Percentiles rank a stretch among this genome's conserved stretches.
phyloP scores from a whole-genome alignment of 129 eudicot genomes.

The Flaveria linearis region DNA sequence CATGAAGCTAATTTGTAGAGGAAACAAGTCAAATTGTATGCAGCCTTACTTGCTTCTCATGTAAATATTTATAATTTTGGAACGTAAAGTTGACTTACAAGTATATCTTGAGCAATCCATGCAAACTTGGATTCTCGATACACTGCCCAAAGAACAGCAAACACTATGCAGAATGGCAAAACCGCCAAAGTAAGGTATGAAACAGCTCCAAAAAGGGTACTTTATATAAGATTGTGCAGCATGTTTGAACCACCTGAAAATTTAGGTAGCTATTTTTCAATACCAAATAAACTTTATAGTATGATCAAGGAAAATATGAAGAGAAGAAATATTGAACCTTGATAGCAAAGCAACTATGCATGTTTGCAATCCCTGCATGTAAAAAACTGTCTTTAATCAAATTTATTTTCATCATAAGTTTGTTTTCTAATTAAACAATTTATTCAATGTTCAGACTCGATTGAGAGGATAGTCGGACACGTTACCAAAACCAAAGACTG shows the following conservation, averaged over 20 bases:
- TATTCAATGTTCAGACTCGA: no score
- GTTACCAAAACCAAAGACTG: no score
- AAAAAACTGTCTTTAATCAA: no score
- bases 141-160: constrained; percentile 86
- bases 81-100: constrained; percentile 52
- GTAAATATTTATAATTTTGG: neutral
- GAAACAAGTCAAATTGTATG: neutral
- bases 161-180: constrained; percentile 72
- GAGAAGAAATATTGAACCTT: no score
- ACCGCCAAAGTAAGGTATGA: constrained; percentile 81
- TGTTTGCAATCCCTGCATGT: no score
- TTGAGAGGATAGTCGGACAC: no score
- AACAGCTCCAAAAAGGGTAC: constrained; percentile 73
- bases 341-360: no score
- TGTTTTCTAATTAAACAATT: no score
- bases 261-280: neutral
- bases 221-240: constrained; percentile 57
- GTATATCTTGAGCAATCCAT: constrained; percentile 93
- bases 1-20: neutral
- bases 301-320: no score
- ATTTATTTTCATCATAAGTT: no score
- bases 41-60: neutral
- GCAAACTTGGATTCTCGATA: constrained; percentile 58
- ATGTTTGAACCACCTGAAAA: constrained; percentile 72
- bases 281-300: no score